Percentiles rank a stretch among this genome's conserved stretches.
These are phyloP conservation scores for Lanmaoa rubissima DNA, from an alignment of 768 basidiomycete species.

Conservation along the genomic window DNA sequence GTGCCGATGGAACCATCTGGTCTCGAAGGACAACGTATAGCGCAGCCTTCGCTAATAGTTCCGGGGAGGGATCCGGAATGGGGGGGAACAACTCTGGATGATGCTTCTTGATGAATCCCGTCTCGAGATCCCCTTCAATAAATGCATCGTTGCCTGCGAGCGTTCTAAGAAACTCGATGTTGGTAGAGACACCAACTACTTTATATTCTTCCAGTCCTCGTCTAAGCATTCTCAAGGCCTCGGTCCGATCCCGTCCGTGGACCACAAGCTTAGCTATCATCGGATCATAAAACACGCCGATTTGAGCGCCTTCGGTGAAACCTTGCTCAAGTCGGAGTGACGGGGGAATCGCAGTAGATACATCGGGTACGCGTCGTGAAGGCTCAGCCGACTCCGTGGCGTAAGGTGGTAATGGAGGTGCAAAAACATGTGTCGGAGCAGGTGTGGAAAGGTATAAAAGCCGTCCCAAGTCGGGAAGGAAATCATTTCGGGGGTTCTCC, in stretches of 20 bases:
- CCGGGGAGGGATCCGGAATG: conserved; percentile 52
- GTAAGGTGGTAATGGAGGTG: conserved; percentile 41
- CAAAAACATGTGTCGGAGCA: conserved; percentile 65
- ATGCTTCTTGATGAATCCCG: conserved; percentile 94
- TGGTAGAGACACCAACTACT: conserved; percentile 89
- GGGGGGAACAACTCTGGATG: conserved; percentile 77
- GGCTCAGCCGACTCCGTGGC: conserved; percentile 22
- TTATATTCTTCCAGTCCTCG: conserved; percentile 85
- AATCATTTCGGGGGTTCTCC: conserved; percentile 90
- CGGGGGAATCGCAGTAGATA: conserved; percentile 40
- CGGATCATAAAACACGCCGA: conserved; percentile 88
- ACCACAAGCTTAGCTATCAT: conserved; percentile 93
- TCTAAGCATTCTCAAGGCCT: conserved; percentile 77
- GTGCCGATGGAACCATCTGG: conserved; percentile 32
- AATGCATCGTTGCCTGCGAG: conserved; percentile 80
- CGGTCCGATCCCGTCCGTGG: conserved; percentile 78
- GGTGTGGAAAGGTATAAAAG: conserved; percentile 83
- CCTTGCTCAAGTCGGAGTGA: conserved; percentile 88
- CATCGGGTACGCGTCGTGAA: conserved; percentile 22
- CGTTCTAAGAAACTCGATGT: conserved; percentile 81
- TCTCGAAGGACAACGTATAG: conserved; percentile 73
- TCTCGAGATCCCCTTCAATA: conserved; percentile 78
- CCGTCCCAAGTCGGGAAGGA: conserved; percentile 86
- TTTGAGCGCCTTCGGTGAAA: conserved; percentile 74
- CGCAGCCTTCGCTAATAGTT: conserved; percentile 75